Conservation (phyloP, 1,284 basidiomycete genomes). For the Phenoliferia sp. region DNA sequence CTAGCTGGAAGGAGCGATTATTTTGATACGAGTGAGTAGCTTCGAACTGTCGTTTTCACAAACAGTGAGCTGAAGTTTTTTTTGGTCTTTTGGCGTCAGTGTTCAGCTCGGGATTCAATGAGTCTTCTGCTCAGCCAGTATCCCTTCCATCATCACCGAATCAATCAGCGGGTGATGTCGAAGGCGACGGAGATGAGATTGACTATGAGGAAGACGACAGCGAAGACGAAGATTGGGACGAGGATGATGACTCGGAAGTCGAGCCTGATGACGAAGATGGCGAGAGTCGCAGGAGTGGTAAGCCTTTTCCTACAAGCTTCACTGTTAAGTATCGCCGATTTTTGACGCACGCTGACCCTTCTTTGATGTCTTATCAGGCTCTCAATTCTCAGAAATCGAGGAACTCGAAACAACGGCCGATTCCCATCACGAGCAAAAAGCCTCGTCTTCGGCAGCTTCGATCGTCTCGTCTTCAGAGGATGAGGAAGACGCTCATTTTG, state of each 20-base stretch:
- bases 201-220: constrained; percentile 34
- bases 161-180: constrained; percentile 4
- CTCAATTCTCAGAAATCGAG: not conserved
- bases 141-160: not conserved
- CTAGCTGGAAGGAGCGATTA: constrained; percentile 43
- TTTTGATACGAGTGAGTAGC: constrained; percentile 35
- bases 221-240: constrained; percentile 31
- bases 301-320: too few species aligned
- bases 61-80: constrained; percentile 7
- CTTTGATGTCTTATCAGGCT: too few species aligned
- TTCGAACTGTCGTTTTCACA: too few species aligned
- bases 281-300: too few species aligned
- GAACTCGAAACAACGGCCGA: not conserved
- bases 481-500: not conserved
- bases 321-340: too few species aligned
- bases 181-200: constrained; percentile 21
- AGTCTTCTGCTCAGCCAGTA: constrained; percentile 11
- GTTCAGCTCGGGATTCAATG: constrained; percentile 34
- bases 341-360: too few species aligned
- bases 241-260: constrained; percentile 27
- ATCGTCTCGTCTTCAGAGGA: not conserved
- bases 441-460: not conserved
- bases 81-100: constrained; percentile 2
- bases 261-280: constrained; percentile 1
- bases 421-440: not conserved